phyloP scores from a whole-genome alignment of 257 asterid genomes.

The Scutellaria baicalensis region DNA sequence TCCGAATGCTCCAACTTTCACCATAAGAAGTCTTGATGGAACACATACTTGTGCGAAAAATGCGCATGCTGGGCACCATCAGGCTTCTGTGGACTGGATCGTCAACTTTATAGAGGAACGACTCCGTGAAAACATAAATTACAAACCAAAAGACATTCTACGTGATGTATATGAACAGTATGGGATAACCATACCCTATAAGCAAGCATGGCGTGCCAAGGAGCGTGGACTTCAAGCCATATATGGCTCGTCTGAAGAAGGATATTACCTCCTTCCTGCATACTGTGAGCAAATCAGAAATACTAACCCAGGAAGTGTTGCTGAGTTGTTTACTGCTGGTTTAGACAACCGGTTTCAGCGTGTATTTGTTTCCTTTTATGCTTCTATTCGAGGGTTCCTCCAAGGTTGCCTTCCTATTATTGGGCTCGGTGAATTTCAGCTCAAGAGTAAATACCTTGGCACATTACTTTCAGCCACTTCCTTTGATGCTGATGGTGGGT shows the following conservation, averaged over 20 bases:
- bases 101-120: constrained; percentile 71
- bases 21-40: constrained; percentile 56
- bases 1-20: constrained; percentile 59
- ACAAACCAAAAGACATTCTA: constrained; percentile 75
- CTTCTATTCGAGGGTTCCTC: constrained; percentile 52
- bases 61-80: constrained; percentile 70
- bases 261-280: constrained; percentile 59
- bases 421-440: constrained; percentile 55
- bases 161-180: constrained; percentile 54
- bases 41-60: constrained; percentile 56
- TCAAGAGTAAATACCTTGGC: constrained; percentile 65
- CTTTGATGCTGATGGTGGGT: constrained; percentile 68
- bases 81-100: constrained; percentile 83
- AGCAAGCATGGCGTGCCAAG: constrained; percentile 92
- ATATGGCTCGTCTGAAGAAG: constrained; percentile 79
- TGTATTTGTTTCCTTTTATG: constrained; percentile 57
- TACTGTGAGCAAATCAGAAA: constrained; percentile 58
- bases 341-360: constrained; percentile 59
- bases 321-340: constrained; percentile 60
- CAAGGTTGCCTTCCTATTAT: constrained; percentile 66
- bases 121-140: constrained; percentile 54
- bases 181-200: constrained; percentile 77
- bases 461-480: constrained; percentile 68
- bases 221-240: constrained; percentile 82
- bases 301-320: constrained; percentile 59